Percentiles rank a stretch among this genome's conserved stretches.
These are phyloP conservation scores for Capronia americana DNA, from an alignment of 2,329 filamentous ascomycete genomes.

Conservation along the genomic window DNA sequence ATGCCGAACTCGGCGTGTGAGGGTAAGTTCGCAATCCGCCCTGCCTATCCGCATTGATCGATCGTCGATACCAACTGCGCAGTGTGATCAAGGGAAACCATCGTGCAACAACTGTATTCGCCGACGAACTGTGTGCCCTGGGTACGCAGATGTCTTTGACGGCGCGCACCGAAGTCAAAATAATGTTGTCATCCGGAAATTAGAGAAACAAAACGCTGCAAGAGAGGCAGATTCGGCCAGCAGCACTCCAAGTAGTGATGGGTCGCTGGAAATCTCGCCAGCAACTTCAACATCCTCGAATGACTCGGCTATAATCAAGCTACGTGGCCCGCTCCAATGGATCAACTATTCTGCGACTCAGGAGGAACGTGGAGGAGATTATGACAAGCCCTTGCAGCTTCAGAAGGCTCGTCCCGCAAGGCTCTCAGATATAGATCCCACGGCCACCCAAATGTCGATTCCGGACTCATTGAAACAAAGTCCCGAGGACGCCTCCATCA, in stretches of 20 bases:
- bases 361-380: not conserved
- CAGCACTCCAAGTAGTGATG: slow-evolving; percentile 20
- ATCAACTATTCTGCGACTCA: slow-evolving; percentile 28
- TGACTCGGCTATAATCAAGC: not conserved
- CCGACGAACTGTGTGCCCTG: slow-evolving; percentile 35
- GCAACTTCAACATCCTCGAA: slow-evolving; percentile 10
- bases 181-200: slow-evolving; percentile 29
- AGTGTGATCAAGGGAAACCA: slow-evolving; percentile 40
- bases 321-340: slow-evolving; percentile 28
- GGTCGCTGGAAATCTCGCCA: slow-evolving; percentile 5
- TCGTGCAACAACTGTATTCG: slow-evolving; percentile 40
- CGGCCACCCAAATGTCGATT: slow-evolving; percentile 19
- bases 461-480: slow-evolving; percentile 28
- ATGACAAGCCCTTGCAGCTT: not conserved
- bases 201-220: slow-evolving; percentile 26
- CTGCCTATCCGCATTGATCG: not conserved
- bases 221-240: slow-evolving; percentile 2
- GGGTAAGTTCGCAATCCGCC: slow-evolving; percentile 28
- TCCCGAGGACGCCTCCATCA: slow-evolving; percentile 33
- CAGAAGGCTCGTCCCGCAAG: not conserved
- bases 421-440: not conserved
- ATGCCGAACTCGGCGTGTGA: slow-evolving; percentile 39
- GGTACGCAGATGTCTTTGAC: slow-evolving; percentile 40
- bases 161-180: slow-evolving; percentile 39
- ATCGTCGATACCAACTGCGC: not conserved